phyloP scores from a whole-genome alignment of 345 rosid species.

The Kernera saxatilis region DNA sequence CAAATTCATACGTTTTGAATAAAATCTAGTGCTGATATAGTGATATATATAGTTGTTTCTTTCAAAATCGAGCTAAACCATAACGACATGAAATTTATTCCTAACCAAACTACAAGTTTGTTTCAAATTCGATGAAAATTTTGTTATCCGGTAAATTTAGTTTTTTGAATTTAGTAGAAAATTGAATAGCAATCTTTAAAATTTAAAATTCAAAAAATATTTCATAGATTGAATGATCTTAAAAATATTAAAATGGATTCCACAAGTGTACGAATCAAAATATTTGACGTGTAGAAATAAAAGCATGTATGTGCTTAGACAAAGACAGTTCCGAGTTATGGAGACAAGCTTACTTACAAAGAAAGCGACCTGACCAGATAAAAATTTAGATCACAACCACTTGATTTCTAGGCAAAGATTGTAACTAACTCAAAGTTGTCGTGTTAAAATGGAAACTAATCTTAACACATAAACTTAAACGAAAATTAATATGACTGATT shows the following conservation, averaged over 20 bases:
- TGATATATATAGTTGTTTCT: background rate
- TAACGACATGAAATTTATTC: background rate
- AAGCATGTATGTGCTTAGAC: conserved; percentile 16
- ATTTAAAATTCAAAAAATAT: background rate
- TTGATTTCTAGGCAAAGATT: background rate
- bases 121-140: background rate
- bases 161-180: background rate
- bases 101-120: background rate
- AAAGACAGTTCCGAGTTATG: conserved; percentile 22
- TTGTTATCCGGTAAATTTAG: background rate
- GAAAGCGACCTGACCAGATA: conserved; percentile 21
- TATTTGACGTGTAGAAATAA: conserved; percentile 26
- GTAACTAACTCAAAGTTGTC: background rate
- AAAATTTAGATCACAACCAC: conserved; percentile 5
- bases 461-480: background rate
- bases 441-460: background rate
- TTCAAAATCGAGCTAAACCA: background rate
- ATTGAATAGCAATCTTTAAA: background rate
- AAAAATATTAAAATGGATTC: background rate
- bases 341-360: conserved; percentile 19
- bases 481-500: background rate
- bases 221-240: background rate
- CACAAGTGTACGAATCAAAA: conserved; percentile 6
- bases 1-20: background rate
- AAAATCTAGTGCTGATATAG: background rate